Evolutionary conservation across 176 grass and related monocot genomes (phyloP).

Genomic region (Eremochloa ophiuroides): DNA sequence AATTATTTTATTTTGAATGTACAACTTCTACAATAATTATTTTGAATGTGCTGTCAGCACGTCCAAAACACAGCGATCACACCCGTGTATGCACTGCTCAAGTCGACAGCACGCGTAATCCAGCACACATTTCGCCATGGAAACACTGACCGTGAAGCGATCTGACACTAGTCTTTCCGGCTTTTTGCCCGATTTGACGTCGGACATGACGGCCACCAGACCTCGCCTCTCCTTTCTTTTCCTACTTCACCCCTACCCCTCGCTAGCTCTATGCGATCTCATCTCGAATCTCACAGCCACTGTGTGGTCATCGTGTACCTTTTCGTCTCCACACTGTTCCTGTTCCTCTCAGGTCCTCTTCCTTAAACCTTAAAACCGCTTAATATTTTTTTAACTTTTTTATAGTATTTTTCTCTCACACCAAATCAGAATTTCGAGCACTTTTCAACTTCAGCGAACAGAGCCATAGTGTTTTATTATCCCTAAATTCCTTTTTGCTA

Average conservation of each 20-base stretch:
- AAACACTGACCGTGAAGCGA: not conserved
- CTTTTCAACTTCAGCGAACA: too few species aligned
- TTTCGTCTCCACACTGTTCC: not conserved
- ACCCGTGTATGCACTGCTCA: not conserved
- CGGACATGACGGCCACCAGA: slow-evolving; percentile 37
- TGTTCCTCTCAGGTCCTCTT: not conserved
- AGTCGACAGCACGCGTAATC: not conserved
- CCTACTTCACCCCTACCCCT: not conserved
- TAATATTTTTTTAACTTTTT: too few species aligned
- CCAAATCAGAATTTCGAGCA: too few species aligned
- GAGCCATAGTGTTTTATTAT: too few species aligned
- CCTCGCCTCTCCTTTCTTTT: slow-evolving; percentile 8
- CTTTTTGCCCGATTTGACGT: slow-evolving; percentile 32
- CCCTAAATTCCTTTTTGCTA: not conserved
- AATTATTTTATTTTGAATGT: too few species aligned
- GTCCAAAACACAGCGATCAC: not conserved
- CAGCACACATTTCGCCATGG: not conserved
- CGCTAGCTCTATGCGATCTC: not conserved
- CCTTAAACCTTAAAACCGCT: too few species aligned
- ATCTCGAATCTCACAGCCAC: not conserved
- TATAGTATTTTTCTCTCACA: too few species aligned
- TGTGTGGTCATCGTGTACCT: not conserved
- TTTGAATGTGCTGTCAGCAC: too few species aligned
- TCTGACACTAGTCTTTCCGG: not conserved
- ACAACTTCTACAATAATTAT: too few species aligned